These are phyloP conservation scores for Chalaropsis thielavioides DNA, from an alignment of 2,329 filamentous ascomycete genomes.

Conservation along the genomic window DNA sequence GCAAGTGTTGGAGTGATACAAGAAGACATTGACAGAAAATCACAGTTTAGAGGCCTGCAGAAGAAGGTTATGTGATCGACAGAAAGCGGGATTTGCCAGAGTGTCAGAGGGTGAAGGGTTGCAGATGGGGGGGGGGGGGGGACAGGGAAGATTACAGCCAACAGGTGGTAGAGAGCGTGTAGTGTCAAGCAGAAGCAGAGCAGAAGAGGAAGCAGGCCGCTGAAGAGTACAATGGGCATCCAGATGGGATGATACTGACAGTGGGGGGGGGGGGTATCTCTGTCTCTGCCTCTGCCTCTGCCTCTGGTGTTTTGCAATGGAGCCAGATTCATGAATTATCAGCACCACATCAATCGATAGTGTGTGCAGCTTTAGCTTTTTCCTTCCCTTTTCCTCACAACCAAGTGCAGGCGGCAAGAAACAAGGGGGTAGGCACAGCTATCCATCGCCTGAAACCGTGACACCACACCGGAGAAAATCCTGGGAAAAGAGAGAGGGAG, in stretches of 20 bases:
- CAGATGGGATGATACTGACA: background rate
- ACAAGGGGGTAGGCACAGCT: background rate
- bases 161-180: too few species aligned
- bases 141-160: background rate
- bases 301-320: background rate
- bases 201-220: too few species aligned
- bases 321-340: background rate
- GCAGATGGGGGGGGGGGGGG: too few species aligned
- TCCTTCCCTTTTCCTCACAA: background rate
- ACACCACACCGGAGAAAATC: background rate
- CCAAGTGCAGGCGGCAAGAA: background rate
- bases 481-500: background rate
- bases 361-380: background rate
- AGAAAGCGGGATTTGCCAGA: background rate
- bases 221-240: background rate
- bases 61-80: background rate
- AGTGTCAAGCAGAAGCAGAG: too few species aligned
- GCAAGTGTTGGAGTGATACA: background rate
- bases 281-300: too few species aligned
- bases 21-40: background rate
- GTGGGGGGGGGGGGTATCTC: too few species aligned
- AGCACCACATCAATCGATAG: background rate
- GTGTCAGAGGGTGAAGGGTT: background rate
- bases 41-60: background rate
- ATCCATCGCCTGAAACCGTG: conserved; percentile 6